Base-by-base conservation (phyloP, 176 grass and related monocot genomes). In the Rhynchospora pubera region DNA sequence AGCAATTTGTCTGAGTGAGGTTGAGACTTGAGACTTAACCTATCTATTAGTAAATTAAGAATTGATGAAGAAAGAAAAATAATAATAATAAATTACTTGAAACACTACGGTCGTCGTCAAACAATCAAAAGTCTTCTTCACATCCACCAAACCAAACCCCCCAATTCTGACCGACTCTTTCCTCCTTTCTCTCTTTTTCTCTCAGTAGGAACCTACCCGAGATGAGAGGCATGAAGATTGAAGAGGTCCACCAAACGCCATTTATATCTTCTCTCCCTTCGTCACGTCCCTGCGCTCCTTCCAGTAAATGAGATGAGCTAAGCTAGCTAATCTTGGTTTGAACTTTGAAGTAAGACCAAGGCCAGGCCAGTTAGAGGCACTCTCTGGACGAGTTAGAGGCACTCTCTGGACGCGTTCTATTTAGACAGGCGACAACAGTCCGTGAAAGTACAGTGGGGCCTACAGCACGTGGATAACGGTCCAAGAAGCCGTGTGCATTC, bases 111-210 rank as follows among this genome's bases (percentile, higher is more conserved):
- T 32, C 14, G 21, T 77, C 72, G 72, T 77, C 50, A 77, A 77
- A 55, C 71, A 53, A 76, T 44, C 71, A 30, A 76, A 42, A 39
- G 30, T 30, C 71, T 76, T 19, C 16, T 77, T 56, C 50, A 77
- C 70, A 74, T 74, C 72, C 72, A 77, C 72, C 72, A 22, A 77
- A 77, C 72, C 72, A 22, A 77, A 77, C 72, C 66, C 72, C 24
- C 12, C 53, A 77, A 56, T 77, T 77, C 72, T 30, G 22, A 77
- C 50, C 48, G 24, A 77, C 50, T 50, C 8, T 67, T 8, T 51
- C 14, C 7, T 42, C 50, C 21, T 51, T 11, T 73, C 69, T 71
- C 5, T 65, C 62, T 39, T 4, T 65, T 28, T 65, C 13, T 65
- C 24, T 66, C 30, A 67, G 13, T 18, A 67, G 65, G 65, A 44